phyloP scores from a whole-genome alignment of 2,329 filamentous ascomycete genomes.

The Stromatinia cepivora region DNA sequence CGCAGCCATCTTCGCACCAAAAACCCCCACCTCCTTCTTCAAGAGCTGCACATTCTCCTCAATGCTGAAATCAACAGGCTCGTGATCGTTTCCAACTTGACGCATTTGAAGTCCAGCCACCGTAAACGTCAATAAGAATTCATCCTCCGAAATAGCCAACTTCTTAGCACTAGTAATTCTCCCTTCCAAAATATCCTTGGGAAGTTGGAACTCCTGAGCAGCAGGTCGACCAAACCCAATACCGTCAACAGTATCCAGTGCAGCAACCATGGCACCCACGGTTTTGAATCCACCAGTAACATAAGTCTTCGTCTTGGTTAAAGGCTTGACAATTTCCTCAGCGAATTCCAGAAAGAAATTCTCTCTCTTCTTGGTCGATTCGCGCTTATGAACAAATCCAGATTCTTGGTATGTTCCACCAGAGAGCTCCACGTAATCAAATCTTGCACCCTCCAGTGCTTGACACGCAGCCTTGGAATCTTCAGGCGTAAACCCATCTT shows the following conservation, averaged over 20 bases:
- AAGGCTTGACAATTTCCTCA: conserved; percentile 49
- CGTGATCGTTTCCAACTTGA: conserved; percentile 53
- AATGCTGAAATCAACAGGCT: conserved; percentile 53
- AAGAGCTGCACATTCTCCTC: conserved; percentile 51
- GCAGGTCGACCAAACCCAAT: conserved; percentile 52
- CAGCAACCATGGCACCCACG: conserved; percentile 48
- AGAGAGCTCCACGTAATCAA: conserved; percentile 68
- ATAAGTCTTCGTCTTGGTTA: conserved; percentile 50
- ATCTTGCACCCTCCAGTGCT: conserved; percentile 50
- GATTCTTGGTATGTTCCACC: conserved; percentile 63
- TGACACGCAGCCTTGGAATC: conserved; percentile 57
- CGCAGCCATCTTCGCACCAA: conserved; percentile 44
- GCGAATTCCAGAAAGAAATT: conserved; percentile 71
- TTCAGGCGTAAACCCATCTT: conserved; percentile 56
- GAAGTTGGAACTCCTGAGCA: conserved; percentile 47
- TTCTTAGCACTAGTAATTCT: conserved; percentile 51
- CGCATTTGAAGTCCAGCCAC: conserved; percentile 36
- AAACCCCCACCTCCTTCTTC: conserved; percentile 49
- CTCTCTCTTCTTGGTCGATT: conserved; percentile 54
- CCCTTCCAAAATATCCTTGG: conserved; percentile 46
- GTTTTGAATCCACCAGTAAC: conserved; percentile 63
- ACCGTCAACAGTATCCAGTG: conserved; percentile 49
- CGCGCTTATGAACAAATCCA: conserved; percentile 37
- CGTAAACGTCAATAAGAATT: conserved; percentile 46
- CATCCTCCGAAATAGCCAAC: conserved; percentile 49